Evolutionary conservation across 2,329 filamentous ascomycete genomes (phyloP).

Genomic region (Coniochaeta hoffmannii): DNA sequence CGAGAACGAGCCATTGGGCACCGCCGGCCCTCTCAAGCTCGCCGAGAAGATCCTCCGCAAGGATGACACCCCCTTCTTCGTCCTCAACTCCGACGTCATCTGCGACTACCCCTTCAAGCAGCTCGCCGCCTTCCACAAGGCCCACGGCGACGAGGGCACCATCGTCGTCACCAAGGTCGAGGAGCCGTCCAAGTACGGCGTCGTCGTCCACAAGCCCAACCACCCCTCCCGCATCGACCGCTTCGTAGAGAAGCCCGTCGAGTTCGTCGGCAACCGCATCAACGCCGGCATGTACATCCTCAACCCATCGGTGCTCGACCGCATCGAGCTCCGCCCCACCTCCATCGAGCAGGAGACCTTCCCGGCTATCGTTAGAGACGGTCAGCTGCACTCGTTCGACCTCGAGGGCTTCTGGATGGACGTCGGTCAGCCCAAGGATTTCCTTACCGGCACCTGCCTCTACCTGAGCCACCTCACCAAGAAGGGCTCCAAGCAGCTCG

Average conservation of each 20-base stretch:
- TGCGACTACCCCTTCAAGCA: constrained; percentile 95
- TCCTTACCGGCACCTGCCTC: constrained; percentile 90
- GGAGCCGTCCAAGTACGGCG: constrained; percentile 97
- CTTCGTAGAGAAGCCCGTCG: constrained; percentile 98
- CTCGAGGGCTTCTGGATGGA: constrained; percentile 99
- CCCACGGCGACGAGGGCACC: constrained; percentile 89
- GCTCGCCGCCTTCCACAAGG: constrained; percentile 84
- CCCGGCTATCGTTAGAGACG: constrained; percentile 84
- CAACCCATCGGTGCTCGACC: constrained; percentile 81
- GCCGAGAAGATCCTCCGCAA: constrained; percentile 88
- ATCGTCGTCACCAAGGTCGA: constrained; percentile 99
- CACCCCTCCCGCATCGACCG: constrained; percentile 90
- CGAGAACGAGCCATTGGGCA: constrained; percentile 91
- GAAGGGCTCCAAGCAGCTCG: constrained; percentile 79
- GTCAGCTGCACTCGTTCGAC: constrained; percentile 90
- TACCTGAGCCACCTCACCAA: constrained; percentile 91
- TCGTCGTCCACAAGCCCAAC: constrained; percentile 93
- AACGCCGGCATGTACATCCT: constrained; percentile 98
- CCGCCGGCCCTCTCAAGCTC: constrained; percentile 90
- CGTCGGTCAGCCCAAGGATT: constrained; percentile 97
- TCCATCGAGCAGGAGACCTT: constrained; percentile 99
- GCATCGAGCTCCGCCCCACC: constrained; percentile 92
- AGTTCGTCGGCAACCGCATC: constrained; percentile 98
- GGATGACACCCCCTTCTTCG: constrained; percentile 93
- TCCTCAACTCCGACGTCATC: constrained; percentile 96